Base-by-base conservation (phyloP, 306 rosid genomes). In the Prunus mume region DNA sequence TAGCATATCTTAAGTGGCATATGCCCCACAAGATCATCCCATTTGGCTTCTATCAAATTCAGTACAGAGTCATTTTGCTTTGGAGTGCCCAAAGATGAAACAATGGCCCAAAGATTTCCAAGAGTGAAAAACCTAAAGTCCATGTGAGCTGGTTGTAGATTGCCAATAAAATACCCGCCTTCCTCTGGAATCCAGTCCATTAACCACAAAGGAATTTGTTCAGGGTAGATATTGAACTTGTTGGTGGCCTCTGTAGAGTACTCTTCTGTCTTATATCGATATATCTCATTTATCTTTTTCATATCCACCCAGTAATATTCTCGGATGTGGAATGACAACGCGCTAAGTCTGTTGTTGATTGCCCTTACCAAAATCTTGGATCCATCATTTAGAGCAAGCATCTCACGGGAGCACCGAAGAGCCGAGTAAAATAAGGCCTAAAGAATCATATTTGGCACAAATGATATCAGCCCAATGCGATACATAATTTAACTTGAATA, bases 141-240 rank as follows among this genome's bases (percentile, higher is more conserved):
- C 99, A 95, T 95, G 78, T 95, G 98, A 79, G 97, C 97, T 70
- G 99, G 99, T 67, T 95, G 99, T 65, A 95, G 85, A 78, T 92
- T 95, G 79, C 99, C 99, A 30, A 95, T 82, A 68, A 95, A 75
- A 82, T 86, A 95, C 38, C 99, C 99, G 22, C 99, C 97, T 80
- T 85, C 89, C 80, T 91, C 93, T 46, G 99, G 97, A 83, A 95
- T 72, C 99, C 98, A 95, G 83, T 95, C 93, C 92, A 91, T 89
- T 81, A 91, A 85, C 99, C 99, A 95, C 62, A 41, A 60, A 45
- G 99, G 97, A 78, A 95, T 95, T 85, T 95, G 99, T 14, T 95
- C 99, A 30, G 99, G 99, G 83, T 95, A 95, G 60, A 95, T 95
- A 73, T 95, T 95, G 89, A 95, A 95, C 87, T 92, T 95, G 85